Evolutionary conservation across 257 asterid genomes (phyloP), one percentile per base, ranked within the genome.

Genomic region (Coffea canephora): DNA sequence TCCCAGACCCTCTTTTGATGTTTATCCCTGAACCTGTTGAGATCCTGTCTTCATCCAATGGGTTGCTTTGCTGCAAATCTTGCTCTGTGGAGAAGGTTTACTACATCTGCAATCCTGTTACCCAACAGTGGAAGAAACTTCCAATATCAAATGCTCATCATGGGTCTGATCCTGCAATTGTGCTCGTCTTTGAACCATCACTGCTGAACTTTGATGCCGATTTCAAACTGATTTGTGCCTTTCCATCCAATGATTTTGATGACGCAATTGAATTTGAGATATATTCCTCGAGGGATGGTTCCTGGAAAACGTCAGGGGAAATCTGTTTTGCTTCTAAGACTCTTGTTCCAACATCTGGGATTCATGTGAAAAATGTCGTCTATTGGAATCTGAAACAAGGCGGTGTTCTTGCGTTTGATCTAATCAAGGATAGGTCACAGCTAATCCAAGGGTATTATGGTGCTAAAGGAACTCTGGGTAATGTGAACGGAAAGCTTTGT

Each of bases 231-330:
- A 71, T 89, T 31, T 86, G 90, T 74, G 89, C 89, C 54, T 88
- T 86, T 61, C 82, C 65, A 50, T 89, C 91, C 68, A 77, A 61
- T 43, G 90, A 89, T 82, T 88, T 89, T 77, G 88, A 77, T 41
- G 90, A 85, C 74, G 93, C 91, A 55, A 82, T 86, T 25, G 93
- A 89, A 75, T 88, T 89, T 78, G 93, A 86, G 73, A 80, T 88
- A 78, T 89, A 86, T 64, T 85, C 88, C 78, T 88, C 91, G 16
- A 80, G 71, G 41, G 86, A 88, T 43, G 85, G 73, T n/a, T 80
- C 89, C 19, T 89, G 93, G 93, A 82, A 84, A 64, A 50, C 81
- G 52, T 85, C 90, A 9, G 85, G 88, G 45, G 93, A 89, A 84
- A 86, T 89, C 8, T 84, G 82, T 69, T 89, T 89, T 77, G 83